Evolutionary conservation across 2,329 filamentous ascomycete genomes (phyloP), one percentile per base, ranked within the genome.

Genomic region (Alternaria solani): DNA sequence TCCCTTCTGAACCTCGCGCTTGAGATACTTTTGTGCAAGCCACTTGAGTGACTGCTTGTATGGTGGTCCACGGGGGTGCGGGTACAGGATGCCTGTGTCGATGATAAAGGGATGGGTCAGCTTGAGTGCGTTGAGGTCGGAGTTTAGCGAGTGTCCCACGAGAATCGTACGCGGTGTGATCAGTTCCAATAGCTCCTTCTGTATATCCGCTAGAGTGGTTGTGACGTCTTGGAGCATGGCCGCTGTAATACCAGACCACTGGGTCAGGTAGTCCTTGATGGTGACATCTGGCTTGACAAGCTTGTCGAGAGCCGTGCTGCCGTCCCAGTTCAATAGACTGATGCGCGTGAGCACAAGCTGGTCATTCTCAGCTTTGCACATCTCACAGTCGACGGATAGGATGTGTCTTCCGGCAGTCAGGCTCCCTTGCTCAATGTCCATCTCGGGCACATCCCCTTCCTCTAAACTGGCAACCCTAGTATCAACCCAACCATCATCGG

Each of bases 201-300:
- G 95, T 51, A 99, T 92, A 74, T 98, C 94, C 56, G 79, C 70
- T 8, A 97, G 86, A 0, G 89, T 94, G 2, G 94, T 98, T 0
- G 91, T 96, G 39, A 98, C 89, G 34, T 89, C 85, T 41, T 89
- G 87, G 32, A 99, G 87, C 87, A 94, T 93, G 65, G 89, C 88
- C 71, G 91, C 86, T 4, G 94, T 99, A 73, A 99, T 97, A 64
- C 95, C 95, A 0, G 95, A 99, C 78, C 89, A 84, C 69, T 86
- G 89, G 1, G 95, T 99, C 41, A 99, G 85, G 76, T 99, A 98
- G 82, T 99, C 91, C 57, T 87, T 90, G 72, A 99, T 94, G n/a
- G 92, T 90, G 67, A 91, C 89, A 44, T 89, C 85, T 0, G 95
- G 95, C 81, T 95, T 96, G 71, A 99, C 95, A 12, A 98, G 86